A percentile compares a stretch with the other conserved stretches of the same genome.
Evolutionary conservation across 495 filamentous ascomycete species (phyloP).

Genomic region (Haplographium delicatum): DNA sequence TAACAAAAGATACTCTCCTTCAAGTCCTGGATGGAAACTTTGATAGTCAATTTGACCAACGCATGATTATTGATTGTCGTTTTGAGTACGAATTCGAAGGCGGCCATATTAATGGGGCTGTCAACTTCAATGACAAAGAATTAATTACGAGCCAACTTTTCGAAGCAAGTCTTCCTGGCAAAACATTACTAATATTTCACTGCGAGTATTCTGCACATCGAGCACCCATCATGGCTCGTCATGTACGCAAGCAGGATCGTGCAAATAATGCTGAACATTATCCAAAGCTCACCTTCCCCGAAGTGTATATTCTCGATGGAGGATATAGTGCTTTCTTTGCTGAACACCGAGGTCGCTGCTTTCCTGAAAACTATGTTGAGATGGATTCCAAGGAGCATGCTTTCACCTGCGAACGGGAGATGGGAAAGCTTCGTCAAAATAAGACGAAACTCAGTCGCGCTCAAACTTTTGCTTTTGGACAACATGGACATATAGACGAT

Average conservation of each 20-base stretch:
- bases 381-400: conserved; percentile 90
- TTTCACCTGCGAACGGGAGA: conserved; percentile 85
- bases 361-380: conserved; percentile 90
- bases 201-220: conserved; percentile 98
- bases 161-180: conserved; percentile 46
- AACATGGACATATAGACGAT: conserved; percentile 65
- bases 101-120: conserved; percentile 85
- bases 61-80: conserved; percentile 87
- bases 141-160: conserved; percentile 74
- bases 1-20: conserved; percentile 71
- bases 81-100: conserved; percentile 99
- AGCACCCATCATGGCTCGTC: conserved; percentile 92
- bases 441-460: conserved; percentile 80
- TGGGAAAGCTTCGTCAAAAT: conserved; percentile 74
- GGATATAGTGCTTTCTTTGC: conserved; percentile 92
- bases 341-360: conserved; percentile 71
- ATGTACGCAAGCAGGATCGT: conserved; percentile 83
- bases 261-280: conserved; percentile 75
- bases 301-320: conserved; percentile 94
- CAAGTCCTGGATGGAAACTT: conserved; percentile 85
- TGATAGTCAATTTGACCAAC: conserved; percentile 63
- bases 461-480: conserved; percentile 88
- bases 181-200: conserved; percentile 84
- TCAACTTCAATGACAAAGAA: conserved; percentile 97
- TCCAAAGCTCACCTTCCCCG: conserved; percentile 83